Percentiles rank a stretch among this genome's conserved stretches.
Evolutionary conservation across 768 basidiomycete genomes (phyloP).

Genomic region (Dacryopinax primogenitus): DNA sequence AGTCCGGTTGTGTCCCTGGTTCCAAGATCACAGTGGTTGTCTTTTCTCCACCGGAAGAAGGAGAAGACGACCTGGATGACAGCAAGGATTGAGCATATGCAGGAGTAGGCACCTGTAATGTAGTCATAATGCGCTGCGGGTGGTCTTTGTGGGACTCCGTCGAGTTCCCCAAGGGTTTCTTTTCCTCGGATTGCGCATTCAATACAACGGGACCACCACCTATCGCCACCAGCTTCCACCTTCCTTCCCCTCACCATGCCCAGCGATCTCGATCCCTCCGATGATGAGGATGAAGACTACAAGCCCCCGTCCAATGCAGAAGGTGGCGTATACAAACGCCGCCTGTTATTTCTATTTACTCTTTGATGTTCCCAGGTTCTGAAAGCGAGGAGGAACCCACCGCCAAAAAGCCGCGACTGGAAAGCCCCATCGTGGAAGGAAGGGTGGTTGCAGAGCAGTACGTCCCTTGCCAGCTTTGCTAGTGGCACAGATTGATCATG

Average conservation of each 20-base stretch:
- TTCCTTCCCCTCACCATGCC: neutral
- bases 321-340: too few species aligned
- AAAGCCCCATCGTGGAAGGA: neutral
- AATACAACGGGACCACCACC: neutral
- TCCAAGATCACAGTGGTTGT: neutral
- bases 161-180: too few species aligned
- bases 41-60: neutral
- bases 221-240: neutral
- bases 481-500: neutral
- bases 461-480: neutral
- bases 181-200: neutral
- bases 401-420: neutral
- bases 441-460: neutral
- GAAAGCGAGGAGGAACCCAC: neutral
- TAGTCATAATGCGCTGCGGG: neutral
- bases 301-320: neutral
- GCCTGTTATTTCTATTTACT: too few species aligned
- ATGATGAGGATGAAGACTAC: neutral
- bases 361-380: neutral
- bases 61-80: neutral
- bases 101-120: neutral
- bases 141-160: too few species aligned
- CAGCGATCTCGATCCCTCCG: neutral
- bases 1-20: slow-evolving; percentile 19
- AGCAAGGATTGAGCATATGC: neutral